These are phyloP conservation scores for Lactifluus echinatus DNA, from an alignment of 768 basidiomycete species.

Conservation along the genomic window DNA sequence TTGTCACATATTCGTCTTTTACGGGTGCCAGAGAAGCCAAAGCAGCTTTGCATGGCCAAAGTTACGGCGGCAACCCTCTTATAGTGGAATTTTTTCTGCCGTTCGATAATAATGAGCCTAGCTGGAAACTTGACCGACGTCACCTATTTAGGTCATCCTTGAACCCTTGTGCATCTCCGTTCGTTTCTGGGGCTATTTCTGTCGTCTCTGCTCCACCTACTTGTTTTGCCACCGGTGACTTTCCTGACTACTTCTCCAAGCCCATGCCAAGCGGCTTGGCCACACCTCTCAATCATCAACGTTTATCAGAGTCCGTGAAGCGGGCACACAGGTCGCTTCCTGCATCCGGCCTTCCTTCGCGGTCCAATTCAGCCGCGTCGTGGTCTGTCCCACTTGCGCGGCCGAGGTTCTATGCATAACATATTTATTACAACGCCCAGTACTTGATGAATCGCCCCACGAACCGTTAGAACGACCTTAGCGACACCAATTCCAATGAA, in stretches of 20 bases:
- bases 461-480: background rate
- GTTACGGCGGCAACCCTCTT: constrained; percentile 44
- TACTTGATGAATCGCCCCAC: background rate
- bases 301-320: background rate
- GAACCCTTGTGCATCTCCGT: constrained; percentile 29
- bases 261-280: background rate
- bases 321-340: constrained; percentile 13
- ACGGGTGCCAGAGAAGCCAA: constrained; percentile 57
- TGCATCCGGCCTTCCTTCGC: constrained; percentile 14
- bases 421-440: background rate
- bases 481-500: constrained; percentile 7
- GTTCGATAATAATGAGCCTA: background rate
- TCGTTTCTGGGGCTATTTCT: constrained; percentile 17
- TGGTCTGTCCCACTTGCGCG: constrained; percentile 1
- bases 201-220: constrained; percentile 18
- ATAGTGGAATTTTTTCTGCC: constrained; percentile 30
- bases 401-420: background rate
- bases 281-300: background rate
- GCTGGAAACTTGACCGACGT: constrained; percentile 10
- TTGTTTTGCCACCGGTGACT: constrained; percentile 3
- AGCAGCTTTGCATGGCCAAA: constrained; percentile 50
- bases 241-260: constrained; percentile 15
- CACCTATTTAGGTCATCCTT: constrained; percentile 24
- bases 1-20: constrained; percentile 54
- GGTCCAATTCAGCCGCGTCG: constrained; percentile 16